Evolutionary conservation across 169 alveolate species (phyloP).

Genomic region (Perkinsus olseni): DNA sequence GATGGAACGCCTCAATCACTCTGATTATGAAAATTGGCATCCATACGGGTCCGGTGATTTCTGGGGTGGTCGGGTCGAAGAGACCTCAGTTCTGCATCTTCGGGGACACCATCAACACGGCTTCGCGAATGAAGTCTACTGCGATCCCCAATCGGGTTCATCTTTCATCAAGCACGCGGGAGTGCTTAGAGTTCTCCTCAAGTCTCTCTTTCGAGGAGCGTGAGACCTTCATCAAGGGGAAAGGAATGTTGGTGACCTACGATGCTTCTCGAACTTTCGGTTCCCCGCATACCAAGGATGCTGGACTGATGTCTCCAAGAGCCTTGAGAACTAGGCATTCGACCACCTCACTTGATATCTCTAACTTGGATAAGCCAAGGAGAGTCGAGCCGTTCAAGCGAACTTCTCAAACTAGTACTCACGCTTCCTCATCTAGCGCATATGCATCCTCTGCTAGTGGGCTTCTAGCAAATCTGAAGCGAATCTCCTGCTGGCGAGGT

Average conservation of each 20-base stretch:
- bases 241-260: constrained; percentile 68
- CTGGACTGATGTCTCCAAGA: not conserved
- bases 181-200: constrained; percentile 10
- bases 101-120: constrained; percentile 97
- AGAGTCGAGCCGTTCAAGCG: not conserved
- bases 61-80: constrained; percentile 96
- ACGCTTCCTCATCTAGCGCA: not conserved
- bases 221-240: constrained; percentile 66
- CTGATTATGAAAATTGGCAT: constrained; percentile 73
- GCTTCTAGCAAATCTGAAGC: not conserved
- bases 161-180: constrained; percentile 59
- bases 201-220: constrained; percentile 42
- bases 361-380: not conserved
- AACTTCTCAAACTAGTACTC: not conserved
- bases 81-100: constrained; percentile 94
- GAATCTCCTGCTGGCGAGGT: not conserved
- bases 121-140: constrained; percentile 84
- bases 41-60: constrained; percentile 88
- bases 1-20: not conserved
- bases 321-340: not conserved
- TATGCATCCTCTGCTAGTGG: not conserved
- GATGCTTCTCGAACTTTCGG: constrained; percentile 17
- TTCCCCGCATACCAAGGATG: not conserved
- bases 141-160: constrained; percentile 65
- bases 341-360: not conserved